Evolutionary conservation across 805 yeast genomes (phyloP), one percentile per base, ranked within the genome.

Genomic region (Kuraishia cidri): DNA sequence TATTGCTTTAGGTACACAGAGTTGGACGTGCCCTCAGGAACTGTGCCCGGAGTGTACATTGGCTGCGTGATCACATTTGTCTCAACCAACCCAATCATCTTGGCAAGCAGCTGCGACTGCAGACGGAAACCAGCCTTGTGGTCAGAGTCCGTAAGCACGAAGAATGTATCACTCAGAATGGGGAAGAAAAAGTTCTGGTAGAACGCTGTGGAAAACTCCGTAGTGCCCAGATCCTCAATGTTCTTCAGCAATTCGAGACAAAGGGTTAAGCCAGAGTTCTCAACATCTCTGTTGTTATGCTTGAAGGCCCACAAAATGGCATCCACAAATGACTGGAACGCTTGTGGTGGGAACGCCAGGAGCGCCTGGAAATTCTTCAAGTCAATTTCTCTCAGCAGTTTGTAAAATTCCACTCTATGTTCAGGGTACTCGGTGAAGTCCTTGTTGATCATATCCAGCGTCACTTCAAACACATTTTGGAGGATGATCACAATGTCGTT

Each of bases 231-330:
- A 34, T 70, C 74, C 42, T 87, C 90, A 44, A 92, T 88, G 54
- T 92, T 92, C 44, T 74, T 76, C 38, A 90, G 67, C 40, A 92
- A 66, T 50, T 90, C 97, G 36, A 81, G 67, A 22, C 92, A 84
- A 42, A 92, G 69, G 25, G 79, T 73, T 45, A 92, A 71, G 18
- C 98, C 99, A 35, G 79, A 79, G 41, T 81, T 88, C 58, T 92
- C 98, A 35, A 92, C 97, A 35, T 90, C 97, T 56, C 97, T 77
- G 58, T 92, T 88, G 50, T 88, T 92, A 57, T 92, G 99, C 60
- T 92, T 90, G 57, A 92, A 84, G 0, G 97, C 97, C 99, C 99
- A 92, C 49, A 92, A 66, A 29, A 95, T 88, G 3, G 97, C 94
- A 59, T 87, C 90, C 38, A 92, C 77, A 36, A 92, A 80, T 37